Base-by-base conservation (phyloP, 345 rosid genomes). In the Eucalyptus pauciflora region DNA sequence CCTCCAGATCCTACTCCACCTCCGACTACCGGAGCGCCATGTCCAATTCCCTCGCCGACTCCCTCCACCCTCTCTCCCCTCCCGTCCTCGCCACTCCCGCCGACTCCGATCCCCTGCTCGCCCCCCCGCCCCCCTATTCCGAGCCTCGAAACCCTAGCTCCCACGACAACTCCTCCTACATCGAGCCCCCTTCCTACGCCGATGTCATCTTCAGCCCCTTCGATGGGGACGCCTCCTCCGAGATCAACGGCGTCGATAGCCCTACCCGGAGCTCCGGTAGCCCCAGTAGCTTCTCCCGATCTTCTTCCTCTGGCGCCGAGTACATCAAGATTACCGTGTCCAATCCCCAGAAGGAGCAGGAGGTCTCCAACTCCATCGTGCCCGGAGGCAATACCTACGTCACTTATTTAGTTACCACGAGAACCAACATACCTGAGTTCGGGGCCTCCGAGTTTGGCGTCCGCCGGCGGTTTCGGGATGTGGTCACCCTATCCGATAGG, bases 101-200 rank as follows among this genome's bases (percentile, higher is more conserved):
- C 12, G 96, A 95, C 64, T 95, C 95, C 22, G 99, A 97, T 94
- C 99, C 99, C 8, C 91, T 98, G n/a, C 92, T 93, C 87, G 87
- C 95, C 50, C 94, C 95, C 50, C 67, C 37, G 37, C 1, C 4
- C 60, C 31, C 69, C 85, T 90, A 85, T 86, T 91, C 89, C 87
- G 93, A 91, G 87, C 86, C 87, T 56, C 90, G 90, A 85, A 94
- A 92, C 94, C 90, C 91, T 87, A 93, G 88, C 91, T 89, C 92
- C 69, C 45, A 90, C 64, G 91, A 89, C 79, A 90, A 88, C 86
- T 71, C 89, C 16, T 93, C 97, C 58, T 95, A 98, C 94, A 94
- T 96, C 95, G 98, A 98, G 89, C 98, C 99, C 50, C 98, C 99
- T 33, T 92, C 99, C 10, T 98, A 98, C 86, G 95, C 99, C 7